Conservation (phyloP, 2,329 filamentous ascomycete species). For the Penicillium decumbens region DNA sequence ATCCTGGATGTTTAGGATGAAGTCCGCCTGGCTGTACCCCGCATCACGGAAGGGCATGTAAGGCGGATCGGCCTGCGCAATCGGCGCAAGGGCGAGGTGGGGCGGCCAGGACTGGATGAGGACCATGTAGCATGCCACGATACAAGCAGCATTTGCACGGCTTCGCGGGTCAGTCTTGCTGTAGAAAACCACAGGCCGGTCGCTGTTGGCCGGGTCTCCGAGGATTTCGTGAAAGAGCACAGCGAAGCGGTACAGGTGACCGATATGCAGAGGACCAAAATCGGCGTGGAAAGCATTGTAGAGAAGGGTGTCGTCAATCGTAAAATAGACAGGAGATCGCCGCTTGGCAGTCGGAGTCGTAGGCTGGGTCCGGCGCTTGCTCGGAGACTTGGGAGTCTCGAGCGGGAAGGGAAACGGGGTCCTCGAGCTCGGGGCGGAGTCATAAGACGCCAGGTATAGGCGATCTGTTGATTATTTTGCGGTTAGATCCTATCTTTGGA, state of each 20-base stretch:
- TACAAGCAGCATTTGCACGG: constrained; percentile 82
- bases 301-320: constrained; percentile 81
- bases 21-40: constrained; percentile 97
- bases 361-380: constrained; percentile 63
- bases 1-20: constrained; percentile 91
- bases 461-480: constrained; percentile 59
- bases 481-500: constrained; percentile 11
- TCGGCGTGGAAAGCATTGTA: constrained; percentile 99
- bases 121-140: constrained; percentile 98
- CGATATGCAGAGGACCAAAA: constrained; percentile 95
- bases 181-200: constrained; percentile 91
- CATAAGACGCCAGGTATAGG: constrained; percentile 89
- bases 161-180: constrained; percentile 87
- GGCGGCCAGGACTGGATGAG: constrained; percentile 97
- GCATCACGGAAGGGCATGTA: constrained; percentile 99
- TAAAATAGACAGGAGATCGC: constrained; percentile 81
- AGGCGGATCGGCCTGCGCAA: constrained; percentile 92
- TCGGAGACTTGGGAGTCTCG: constrained; percentile 59
- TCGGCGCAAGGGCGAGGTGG: constrained; percentile 88
- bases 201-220: constrained; percentile 83
- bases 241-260: constrained; percentile 93
- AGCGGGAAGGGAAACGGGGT: constrained; percentile 80
- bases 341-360: constrained; percentile 53
- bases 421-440: constrained; percentile 70
- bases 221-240: constrained; percentile 94